phyloP scores from a whole-genome alignment of 1,139 yeast genomes.

The Zygoascus meyerae region DNA sequence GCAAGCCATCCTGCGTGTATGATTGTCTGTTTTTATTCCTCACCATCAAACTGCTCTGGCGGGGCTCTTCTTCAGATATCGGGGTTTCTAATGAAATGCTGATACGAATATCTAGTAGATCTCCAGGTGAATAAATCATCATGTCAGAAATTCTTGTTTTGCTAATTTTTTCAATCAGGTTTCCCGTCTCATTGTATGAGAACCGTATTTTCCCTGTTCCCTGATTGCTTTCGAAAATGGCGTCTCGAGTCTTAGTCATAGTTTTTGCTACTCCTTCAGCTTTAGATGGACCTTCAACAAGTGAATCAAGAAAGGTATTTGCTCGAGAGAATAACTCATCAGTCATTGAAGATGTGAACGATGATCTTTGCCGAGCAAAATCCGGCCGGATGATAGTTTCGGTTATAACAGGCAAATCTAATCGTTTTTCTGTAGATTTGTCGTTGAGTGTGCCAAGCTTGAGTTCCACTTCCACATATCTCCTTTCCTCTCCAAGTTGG shows the following conservation, averaged over 20 bases:
- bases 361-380: slow-evolving; percentile 49
- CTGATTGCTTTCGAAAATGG: slow-evolving; percentile 15
- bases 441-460: slow-evolving; percentile 76
- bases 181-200: slow-evolving; percentile 27
- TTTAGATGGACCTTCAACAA: slow-evolving; percentile 19
- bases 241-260: slow-evolving; percentile 18
- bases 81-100: slow-evolving; percentile 77
- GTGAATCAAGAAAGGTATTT: slow-evolving; percentile 50
- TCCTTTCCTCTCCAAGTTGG: slow-evolving; percentile 55
- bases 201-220: slow-evolving; percentile 37
- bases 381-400: slow-evolving; percentile 62
- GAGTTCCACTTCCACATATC: slow-evolving; percentile 70
- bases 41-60: slow-evolving; percentile 37
- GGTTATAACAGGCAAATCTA: slow-evolving; percentile 66
- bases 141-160: slow-evolving; percentile 69
- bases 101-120: slow-evolving; percentile 68
- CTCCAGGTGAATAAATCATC: slow-evolving; percentile 67
- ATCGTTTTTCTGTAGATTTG: slow-evolving; percentile 56
- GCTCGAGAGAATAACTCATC: slow-evolving; percentile 60
- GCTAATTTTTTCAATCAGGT: slow-evolving; percentile 52
- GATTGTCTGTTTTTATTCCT: slow-evolving; percentile 45
- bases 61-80: slow-evolving; percentile 14
- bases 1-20: slow-evolving; percentile 29
- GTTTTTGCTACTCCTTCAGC: slow-evolving; percentile 9
- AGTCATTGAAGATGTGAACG: slow-evolving; percentile 66